Base-by-base conservation (phyloP, 2,329 filamentous ascomycete species). In the Thielaviopsis euricoi region DNA sequence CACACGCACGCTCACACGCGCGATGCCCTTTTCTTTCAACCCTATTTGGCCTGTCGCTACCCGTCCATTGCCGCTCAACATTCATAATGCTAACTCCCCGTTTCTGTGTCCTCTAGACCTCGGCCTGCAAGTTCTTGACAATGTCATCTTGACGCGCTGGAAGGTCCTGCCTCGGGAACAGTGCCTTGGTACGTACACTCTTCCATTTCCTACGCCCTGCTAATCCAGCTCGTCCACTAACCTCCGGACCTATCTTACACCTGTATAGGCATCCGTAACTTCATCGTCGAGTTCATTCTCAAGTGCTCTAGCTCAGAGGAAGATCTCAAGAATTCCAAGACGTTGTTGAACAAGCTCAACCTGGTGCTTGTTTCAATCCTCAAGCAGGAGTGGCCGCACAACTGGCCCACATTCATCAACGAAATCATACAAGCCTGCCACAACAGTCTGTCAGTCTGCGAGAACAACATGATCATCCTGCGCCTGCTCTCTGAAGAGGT, bases 361-460 rank as follows among this genome's bases (percentile, higher is more conserved):
- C 81, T 98, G 66, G 91, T 97, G 60, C 85, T 98, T 63, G 89
- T 98, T 65, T 96, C 90, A 59, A 91, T 98, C 62, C 77, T 98
- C 68, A 98, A 98, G 78, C 93, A 98, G 74, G 93, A 98, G 73
- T 98, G 93, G 93, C 93, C 93, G 59, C 91, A 97, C 74, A 95
- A 98, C 77, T 98, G 94, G 93, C 93, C 94, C 12, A 95, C 89
- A 21, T 98, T 98, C 73, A 97, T 98, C 79, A 97, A 97, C 76
- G 93, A 98, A 76, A 98, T 98, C 71, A 89, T 98, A 66, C 86
- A 89, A 22, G 91, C 93, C 58, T 97, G 90, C 73, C 90, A 95
- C 70, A 91, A 88, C 64, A 96, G 87, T 71, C 77, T 98, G 57
- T 93, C 91, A 43, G 94, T 98, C 66, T 98, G 94, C 80, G 93